Evolutionary conservation across 345 rosid genomes (phyloP), one percentile per base, ranked within the genome.

Genomic region (Rhizophora apiculata): DNA sequence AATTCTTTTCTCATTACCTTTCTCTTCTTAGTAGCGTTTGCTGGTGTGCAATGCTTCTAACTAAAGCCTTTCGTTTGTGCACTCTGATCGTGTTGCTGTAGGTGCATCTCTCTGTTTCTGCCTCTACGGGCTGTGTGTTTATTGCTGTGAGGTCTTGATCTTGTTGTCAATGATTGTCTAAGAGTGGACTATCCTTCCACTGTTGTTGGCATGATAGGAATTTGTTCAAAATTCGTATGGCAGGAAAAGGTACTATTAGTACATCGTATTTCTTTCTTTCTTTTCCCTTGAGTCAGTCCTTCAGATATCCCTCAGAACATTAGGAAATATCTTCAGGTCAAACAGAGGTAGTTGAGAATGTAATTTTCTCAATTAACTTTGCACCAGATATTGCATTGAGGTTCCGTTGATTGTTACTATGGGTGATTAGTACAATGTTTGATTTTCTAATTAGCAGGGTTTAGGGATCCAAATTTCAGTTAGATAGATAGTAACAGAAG

Each of bases 161-260:
- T 93, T 81, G 81, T 89, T 70, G 96, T 93, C 62, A 91, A 84
- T 73, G 94, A 89, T 62, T 91, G 97, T 64, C 61, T 86, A 48
- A 81, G 96, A 79, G 91, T 93, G 69, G 94, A 96, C 67, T 87
- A 89, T 70, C 94, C 96, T 39, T 90, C 98, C 70, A 89, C 98
- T 49, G 81, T 93, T 15, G 88, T 93, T 58, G 96, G 89, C 80
- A 85, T 90, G 97, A 89, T 89, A 6, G 87, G 89, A 70, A 52
- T 78, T 69, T 76, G 51, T 74, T 89, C 98, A 6, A 89, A 83
- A 81, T 70, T 90, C 51, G 67, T 85, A 54, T 82, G 96, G 64
- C 82, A 70, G 69, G 97, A 97, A 58, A 91, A 93, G 96, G 98
- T 91, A 81, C 15, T 10, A 1, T 7, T 16, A 36, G 27, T 39